Evolutionary conservation across 768 basidiomycete genomes (phyloP).

Genomic region (Suillus luteus): DNA sequence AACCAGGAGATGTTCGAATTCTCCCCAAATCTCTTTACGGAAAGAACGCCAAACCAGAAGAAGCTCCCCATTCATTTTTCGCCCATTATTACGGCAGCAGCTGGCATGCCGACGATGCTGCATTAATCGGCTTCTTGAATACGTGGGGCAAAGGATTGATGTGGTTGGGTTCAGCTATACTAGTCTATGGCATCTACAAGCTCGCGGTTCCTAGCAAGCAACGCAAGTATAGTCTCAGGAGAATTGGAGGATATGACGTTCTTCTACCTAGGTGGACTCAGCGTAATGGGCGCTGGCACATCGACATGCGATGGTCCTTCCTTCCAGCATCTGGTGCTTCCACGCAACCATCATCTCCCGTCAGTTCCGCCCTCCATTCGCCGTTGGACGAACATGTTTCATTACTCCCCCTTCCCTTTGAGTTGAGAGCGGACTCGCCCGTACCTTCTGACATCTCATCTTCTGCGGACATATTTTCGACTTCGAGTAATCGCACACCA

Average conservation of each 20-base stretch:
- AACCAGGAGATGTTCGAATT: constrained; percentile 79
- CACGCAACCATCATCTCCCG: constrained; percentile 47
- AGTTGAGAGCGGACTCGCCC: constrained; percentile 58
- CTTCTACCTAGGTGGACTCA: constrained; percentile 74
- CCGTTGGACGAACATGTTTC: constrained; percentile 51
- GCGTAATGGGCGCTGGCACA: constrained; percentile 70
- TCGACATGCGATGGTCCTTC: constrained; percentile 62
- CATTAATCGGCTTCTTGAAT: constrained; percentile 92
- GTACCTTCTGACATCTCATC: constrained; percentile 50
- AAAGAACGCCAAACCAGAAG: constrained; percentile 84
- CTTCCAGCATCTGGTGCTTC: constrained; percentile 45
- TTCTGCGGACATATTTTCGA: constrained; percentile 43
- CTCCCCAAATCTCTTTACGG: constrained; percentile 97
- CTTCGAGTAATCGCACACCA: constrained; percentile 39
- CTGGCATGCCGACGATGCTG: constrained; percentile 98
- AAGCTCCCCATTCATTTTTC: constrained; percentile 92
- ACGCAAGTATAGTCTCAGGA: constrained; percentile 58
- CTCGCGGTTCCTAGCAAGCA: constrained; percentile 57
- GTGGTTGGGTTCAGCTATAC: constrained; percentile 77
- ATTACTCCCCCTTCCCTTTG: constrained; percentile 65
- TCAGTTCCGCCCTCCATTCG: constrained; percentile 48
- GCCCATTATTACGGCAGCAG: constrained; percentile 97
- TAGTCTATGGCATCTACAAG: constrained; percentile 69
- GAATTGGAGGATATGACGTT: constrained; percentile 76
- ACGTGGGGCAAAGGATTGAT: constrained; percentile 87